Base-by-base conservation (phyloP, 2,329 filamentous ascomycete genomes). In the Colletotrichum sp. region DNA sequence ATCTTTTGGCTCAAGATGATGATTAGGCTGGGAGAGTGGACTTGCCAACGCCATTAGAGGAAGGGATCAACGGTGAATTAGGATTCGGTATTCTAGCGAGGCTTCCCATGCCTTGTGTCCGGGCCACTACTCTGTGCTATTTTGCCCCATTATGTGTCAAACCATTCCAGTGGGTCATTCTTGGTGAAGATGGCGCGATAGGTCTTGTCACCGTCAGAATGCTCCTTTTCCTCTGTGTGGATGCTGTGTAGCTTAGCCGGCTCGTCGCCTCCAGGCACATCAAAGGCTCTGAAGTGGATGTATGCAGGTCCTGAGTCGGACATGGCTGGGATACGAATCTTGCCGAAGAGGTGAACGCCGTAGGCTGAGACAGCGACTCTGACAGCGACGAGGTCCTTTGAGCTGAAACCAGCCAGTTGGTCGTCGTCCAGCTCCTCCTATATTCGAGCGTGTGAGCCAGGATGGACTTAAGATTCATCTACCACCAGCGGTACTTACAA, bases 1-100 rank as follows among this genome's bases (percentile, higher is more conserved):
- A 94, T 80, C 90, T 98, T 86, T 85, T 98, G 83, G 94, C 89
- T 6, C 90, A 92, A 78, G 95, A 97, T 67, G 92, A 93, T 77
- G 92, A 92, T 21, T 74, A 7, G 52, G 34, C 63, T n/a, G 10
- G 12, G 36, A 16, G 4, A 18, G 7, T 18, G 30, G 12, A 7
- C 10, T 39, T 18, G 21, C 39, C 21, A 26, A 28, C 43, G 34
- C 48, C 6, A 28, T 64, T 13, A n/a, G 30, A 57, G 10, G 6
- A 10, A 8, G 30, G 34, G 18, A 28, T 26, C 9, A 43, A 63
- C 21, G 21, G 24, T 28, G 16, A 57, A 71, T 26, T 12, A 21
- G 36, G 24, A 24, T 64, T 63, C 15, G 34, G 34, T 64, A 43
- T 64, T 16, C 36, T 59, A 28, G 18, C 21, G 16, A 26, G 21